These are phyloP conservation scores for Penicillium cataractarum DNA, from an alignment of 495 filamentous ascomycete genomes.

Conservation along the genomic window DNA sequence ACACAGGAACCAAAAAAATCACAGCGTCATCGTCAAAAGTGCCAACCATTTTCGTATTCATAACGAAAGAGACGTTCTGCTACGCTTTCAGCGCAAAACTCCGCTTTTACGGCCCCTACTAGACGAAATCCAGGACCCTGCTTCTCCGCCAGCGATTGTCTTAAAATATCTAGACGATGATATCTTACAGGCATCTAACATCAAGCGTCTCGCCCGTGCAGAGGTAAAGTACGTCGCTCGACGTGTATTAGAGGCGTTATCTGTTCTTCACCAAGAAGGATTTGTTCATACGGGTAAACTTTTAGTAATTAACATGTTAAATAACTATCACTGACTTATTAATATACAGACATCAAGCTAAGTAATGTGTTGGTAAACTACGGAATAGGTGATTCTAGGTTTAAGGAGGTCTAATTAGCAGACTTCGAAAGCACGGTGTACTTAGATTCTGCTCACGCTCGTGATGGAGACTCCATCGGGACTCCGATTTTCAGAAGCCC, in stretches of 20 bases:
- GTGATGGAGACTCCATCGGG: neutral
- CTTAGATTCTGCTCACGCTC: neutral
- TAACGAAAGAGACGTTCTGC: neutral
- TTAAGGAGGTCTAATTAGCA: neutral
- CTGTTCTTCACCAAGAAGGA: neutral
- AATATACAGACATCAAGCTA: neutral
- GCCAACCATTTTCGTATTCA: neutral
- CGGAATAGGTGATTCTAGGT: neutral
- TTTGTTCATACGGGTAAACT: neutral
- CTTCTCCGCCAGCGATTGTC: neutral
- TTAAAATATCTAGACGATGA: neutral
- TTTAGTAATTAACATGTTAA: neutral
- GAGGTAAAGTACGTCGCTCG: neutral
- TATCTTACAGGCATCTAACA: neutral
- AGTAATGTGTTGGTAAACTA: neutral
- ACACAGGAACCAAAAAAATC: neutral
- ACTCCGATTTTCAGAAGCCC: neutral
- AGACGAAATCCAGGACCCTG: neutral
- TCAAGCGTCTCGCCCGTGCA: neutral
- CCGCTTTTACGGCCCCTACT: neutral
- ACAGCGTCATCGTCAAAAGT: neutral
- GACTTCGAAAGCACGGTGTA: neutral
- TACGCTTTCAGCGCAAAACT: neutral
- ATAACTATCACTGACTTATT: neutral
- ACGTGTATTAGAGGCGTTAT: neutral